phyloP scores from a whole-genome alignment of 306 rosid species.

The Cyamopsis tetragonoloba region DNA sequence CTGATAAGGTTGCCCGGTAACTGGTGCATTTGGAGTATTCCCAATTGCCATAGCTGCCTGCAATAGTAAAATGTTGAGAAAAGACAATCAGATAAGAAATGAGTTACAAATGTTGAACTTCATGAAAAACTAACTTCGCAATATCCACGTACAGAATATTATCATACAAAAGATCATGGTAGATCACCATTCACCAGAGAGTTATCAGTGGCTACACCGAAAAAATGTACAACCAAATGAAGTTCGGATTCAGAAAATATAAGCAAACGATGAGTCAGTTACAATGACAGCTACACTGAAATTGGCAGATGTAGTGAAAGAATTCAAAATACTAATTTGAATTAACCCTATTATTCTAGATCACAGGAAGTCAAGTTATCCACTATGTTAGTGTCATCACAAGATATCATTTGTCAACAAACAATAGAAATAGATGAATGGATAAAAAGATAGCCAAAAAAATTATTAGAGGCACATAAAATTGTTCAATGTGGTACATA shows the following conservation, averaged over 20 bases:
- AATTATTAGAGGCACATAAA: slow-evolving; percentile 6
- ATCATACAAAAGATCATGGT: neutral
- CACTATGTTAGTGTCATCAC: neutral
- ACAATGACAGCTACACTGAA: neutral
- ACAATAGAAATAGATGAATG: neutral
- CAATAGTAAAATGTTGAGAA: slow-evolving; percentile 22
- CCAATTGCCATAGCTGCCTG: slow-evolving; percentile 54
- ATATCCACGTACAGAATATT: neutral
- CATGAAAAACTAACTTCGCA: neutral
- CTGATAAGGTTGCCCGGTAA: slow-evolving; percentile 44
- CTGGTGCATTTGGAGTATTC: slow-evolving; percentile 45
- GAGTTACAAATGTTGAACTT: slow-evolving; percentile 10
- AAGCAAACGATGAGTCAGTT: neutral
- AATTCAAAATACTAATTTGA: slow-evolving; percentile 5
- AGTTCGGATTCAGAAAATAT: slow-evolving; percentile 6
- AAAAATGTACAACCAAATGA: neutral
- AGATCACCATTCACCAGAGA: neutral
- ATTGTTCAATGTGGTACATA: slow-evolving; percentile 25
- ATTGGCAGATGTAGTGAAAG: neutral
- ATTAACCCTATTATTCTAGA: neutral
- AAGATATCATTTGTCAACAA: neutral
- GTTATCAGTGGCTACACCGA: neutral
- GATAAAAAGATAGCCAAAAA: neutral
- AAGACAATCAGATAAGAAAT: slow-evolving; percentile 6
- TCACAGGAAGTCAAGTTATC: slow-evolving; percentile 6